These are phyloP conservation scores for Solanum bulbocastanum DNA, from an alignment of 257 asterid species.

Conservation along the genomic window DNA sequence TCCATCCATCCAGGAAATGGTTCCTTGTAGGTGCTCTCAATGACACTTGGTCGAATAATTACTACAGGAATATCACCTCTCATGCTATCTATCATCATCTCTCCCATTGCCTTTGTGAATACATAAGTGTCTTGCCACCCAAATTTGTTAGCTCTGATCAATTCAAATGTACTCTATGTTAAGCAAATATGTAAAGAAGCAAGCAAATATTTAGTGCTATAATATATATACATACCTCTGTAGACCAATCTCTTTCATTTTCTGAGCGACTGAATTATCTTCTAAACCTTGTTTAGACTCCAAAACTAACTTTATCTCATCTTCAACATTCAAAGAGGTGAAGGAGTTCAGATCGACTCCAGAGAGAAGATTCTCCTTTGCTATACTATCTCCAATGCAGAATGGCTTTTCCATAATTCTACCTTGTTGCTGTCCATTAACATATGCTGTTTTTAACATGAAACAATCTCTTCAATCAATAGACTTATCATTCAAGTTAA, in stretches of 20 bases:
- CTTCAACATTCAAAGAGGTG: slow-evolving; percentile 57
- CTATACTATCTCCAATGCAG: slow-evolving; percentile 56
- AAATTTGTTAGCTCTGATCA: slow-evolving; percentile 76
- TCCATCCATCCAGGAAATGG: slow-evolving; percentile 99
- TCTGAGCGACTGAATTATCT: slow-evolving; percentile 32
- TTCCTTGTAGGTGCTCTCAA: slow-evolving; percentile 90
- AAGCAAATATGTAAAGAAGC: neutral
- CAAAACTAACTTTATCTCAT: slow-evolving; percentile 62
- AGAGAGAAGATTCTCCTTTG: slow-evolving; percentile 30
- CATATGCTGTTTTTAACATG: slow-evolving; percentile 58
- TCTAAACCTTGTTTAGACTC: slow-evolving; percentile 45
- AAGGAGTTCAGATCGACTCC: slow-evolving; percentile 19
- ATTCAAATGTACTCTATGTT: neutral
- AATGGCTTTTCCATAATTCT: slow-evolving; percentile 76
- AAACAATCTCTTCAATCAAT: neutral
- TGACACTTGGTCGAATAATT: slow-evolving; percentile 84
- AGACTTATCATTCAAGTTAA: neutral
- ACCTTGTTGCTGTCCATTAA: slow-evolving; percentile 88
- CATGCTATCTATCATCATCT: slow-evolving; percentile 80
- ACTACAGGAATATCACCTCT: slow-evolving; percentile 82
- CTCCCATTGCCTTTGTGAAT: slow-evolving; percentile 98
- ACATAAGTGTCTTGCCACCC: slow-evolving; percentile 99
- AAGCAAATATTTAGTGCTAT: neutral
- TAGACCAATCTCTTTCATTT: slow-evolving; percentile 71
- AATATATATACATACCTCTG: slow-evolving; percentile 60